Conservation (phyloP, 768 basidiomycete genomes). For the Agrocybe praecox region DNA sequence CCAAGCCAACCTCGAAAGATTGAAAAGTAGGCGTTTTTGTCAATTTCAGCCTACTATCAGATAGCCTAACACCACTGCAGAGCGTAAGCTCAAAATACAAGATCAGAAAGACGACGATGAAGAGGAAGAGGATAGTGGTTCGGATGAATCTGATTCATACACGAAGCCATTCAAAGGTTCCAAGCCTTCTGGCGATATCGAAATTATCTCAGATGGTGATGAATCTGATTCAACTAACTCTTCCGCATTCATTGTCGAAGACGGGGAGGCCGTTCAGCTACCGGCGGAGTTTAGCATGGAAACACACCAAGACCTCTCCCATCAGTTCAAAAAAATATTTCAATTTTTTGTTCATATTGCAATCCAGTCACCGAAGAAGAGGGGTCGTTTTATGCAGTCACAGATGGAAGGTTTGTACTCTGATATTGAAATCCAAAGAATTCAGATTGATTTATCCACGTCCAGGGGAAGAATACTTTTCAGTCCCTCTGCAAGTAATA, state of each 20-base stretch:
- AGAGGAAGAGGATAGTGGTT: constrained; percentile 31
- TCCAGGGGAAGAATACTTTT: constrained; percentile 70
- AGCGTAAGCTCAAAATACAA: constrained; percentile 21
- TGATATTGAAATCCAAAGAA: constrained; percentile 4
- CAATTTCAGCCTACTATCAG: background rate
- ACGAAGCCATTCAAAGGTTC: constrained; percentile 47
- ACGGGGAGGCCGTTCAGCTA: constrained; percentile 57
- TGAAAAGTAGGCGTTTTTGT: constrained; percentile 55
- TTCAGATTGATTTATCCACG: background rate
- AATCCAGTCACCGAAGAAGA: constrained; percentile 52
- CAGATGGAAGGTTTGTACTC: constrained; percentile 48
- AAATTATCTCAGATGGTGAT: constrained; percentile 31
- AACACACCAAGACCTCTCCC: constrained; percentile 70
- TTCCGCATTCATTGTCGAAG: constrained; percentile 64
- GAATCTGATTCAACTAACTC: constrained; percentile 20
- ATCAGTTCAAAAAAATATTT: constrained; percentile 87
- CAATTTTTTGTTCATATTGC: constrained; percentile 87
- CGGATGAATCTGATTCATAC: constrained; percentile 17
- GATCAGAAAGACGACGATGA: constrained; percentile 43
- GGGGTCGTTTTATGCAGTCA: constrained; percentile 56
- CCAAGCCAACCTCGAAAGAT: constrained; percentile 63
- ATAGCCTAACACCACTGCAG: constrained; percentile 11
- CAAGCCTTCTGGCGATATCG: constrained; percentile 43
- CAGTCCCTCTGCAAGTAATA: constrained; percentile 64
- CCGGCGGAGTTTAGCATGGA: constrained; percentile 83